Base-by-base conservation (phyloP, 208 protist genomes). In the Balamuthia mandrillaris region DNA sequence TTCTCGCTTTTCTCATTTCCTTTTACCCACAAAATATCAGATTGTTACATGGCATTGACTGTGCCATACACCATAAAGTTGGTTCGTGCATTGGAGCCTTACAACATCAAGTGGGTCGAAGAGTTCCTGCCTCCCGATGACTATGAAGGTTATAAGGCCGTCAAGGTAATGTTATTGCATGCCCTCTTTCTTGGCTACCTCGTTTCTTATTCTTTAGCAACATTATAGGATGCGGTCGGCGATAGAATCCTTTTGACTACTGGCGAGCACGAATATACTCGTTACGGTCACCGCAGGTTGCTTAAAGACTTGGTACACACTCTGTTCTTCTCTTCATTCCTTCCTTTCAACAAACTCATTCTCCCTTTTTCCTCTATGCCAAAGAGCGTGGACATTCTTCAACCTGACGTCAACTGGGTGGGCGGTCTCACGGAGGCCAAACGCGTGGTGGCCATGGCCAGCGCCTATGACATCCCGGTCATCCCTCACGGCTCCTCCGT, bases 371-470 rank as follows among this genome's bases (percentile, higher is more conserved):
- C 18, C 18, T n/a, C 49, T 24, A 56, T 56, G 3, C 31, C 7
- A 37, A 45, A 82, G 6, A 91, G 89, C 42, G 78, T 68, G 1
- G 89, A 92, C 79, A 61, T 92, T 10, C 82, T 92, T 33, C 89
- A 92, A 60, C 89, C 89, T 7, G 89, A 92, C 65, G 88, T 92
- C 60, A 92, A 84, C 27, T 92, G 89, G 89, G 44, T 88, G 29
- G 89, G 87, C 1, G 86, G 86, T 12, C 83, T 89, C 31, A 90
- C 86, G 14, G 88, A 91, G 45, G 87, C 87, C 31, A 61, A 86
- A 49, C 88, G 88, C 52, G 61, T 91, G 35, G 83, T 77, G 33
- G 63, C 86, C 7, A 88, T 88, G 88, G 88, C 88, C 12, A 58
- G 60, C 16, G 84, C 88, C 16, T 90, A 89, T 27, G 88, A 90